Evolutionary conservation across 352 stramenopile genomes (phyloP).

Genomic region (Phytophthora ohioensis): DNA sequence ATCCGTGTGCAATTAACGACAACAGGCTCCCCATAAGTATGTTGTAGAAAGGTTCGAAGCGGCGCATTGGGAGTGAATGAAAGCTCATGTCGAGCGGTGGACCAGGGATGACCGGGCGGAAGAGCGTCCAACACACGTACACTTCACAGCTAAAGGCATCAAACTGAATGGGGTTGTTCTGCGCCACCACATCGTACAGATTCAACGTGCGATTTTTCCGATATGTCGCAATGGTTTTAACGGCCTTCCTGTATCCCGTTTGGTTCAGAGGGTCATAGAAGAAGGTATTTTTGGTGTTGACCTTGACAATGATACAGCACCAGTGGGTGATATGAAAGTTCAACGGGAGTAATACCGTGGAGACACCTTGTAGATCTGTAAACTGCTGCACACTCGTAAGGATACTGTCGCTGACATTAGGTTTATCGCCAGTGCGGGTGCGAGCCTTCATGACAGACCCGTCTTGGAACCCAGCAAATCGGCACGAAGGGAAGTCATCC

Average conservation of each 20-base stretch:
- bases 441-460: neutral
- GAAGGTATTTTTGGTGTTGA: neutral
- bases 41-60: slow-evolving; percentile 28
- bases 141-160: slow-evolving; percentile 31
- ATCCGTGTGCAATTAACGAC: neutral
- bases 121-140: slow-evolving; percentile 30
- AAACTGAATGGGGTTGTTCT: slow-evolving; percentile 27
- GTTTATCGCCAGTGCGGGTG: neutral
- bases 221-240: neutral
- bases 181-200: slow-evolving; percentile 3
- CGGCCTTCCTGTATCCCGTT: neutral
- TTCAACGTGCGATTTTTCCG: neutral
- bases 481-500: neutral
- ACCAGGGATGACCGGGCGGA: slow-evolving; percentile 1
- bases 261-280: slow-evolving; percentile 15
- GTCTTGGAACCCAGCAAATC: neutral
- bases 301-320: slow-evolving; percentile 17
- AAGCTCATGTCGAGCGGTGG: neutral
- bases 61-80: neutral
- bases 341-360: slow-evolving; percentile 1
- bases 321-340: slow-evolving; percentile 19
- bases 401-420: neutral
- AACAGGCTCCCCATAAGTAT: neutral
- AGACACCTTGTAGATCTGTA: neutral
- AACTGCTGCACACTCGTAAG: neutral